A percentile compares a stretch with the other conserved stretches of the same genome.
Evolutionary conservation across 169 alveolate genomes (phyloP).

Genomic region (Eimeria brunetti): DNA sequence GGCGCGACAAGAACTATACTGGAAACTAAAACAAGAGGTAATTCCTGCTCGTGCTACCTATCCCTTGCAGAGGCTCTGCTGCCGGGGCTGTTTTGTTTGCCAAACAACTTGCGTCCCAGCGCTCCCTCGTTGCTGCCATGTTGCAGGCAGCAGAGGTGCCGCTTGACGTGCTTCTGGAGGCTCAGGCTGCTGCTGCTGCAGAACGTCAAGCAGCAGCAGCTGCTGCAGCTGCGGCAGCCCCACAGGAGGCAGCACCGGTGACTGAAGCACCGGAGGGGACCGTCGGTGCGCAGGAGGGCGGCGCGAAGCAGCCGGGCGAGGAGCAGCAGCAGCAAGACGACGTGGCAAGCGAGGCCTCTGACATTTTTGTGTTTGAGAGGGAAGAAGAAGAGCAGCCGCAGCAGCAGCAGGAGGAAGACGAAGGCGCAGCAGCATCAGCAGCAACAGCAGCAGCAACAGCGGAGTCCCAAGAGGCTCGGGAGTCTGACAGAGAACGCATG

Average conservation of each 20-base stretch:
- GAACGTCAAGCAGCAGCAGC: slow-evolving; percentile 76
- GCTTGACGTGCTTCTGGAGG: slow-evolving; percentile 66
- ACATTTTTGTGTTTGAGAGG: slow-evolving; percentile 60
- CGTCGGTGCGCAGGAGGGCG: slow-evolving; percentile 25
- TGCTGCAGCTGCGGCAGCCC: slow-evolving; percentile 30
- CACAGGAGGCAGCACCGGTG: not conserved
- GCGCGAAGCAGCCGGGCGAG: slow-evolving; percentile 51
- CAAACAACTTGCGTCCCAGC: not conserved
- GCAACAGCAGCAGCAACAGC: slow-evolving; percentile 56
- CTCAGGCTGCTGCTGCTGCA: slow-evolving; percentile 75
- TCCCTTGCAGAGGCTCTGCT: not conserved
- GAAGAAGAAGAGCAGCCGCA: slow-evolving; percentile 63
- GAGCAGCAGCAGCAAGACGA: slow-evolving; percentile 67
- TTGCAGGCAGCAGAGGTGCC: slow-evolving; percentile 75
- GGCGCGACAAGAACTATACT: slow-evolving; percentile 71
- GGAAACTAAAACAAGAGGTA: slow-evolving; percentile 69
- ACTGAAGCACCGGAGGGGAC: slow-evolving; percentile 24
- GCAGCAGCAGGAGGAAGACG: slow-evolving; percentile 48
- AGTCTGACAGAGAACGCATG: slow-evolving; percentile 65
- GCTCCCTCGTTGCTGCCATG: not conserved
- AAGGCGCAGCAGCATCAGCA: slow-evolving; percentile 34
- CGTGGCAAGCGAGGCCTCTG: slow-evolving; percentile 70
- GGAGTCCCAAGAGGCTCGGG: slow-evolving; percentile 73
- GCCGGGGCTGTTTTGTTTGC: not conserved
- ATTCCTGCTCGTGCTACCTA: not conserved